Base-by-base conservation (phyloP, 495 filamentous ascomycete genomes). In the Talaromyces liani region DNA sequence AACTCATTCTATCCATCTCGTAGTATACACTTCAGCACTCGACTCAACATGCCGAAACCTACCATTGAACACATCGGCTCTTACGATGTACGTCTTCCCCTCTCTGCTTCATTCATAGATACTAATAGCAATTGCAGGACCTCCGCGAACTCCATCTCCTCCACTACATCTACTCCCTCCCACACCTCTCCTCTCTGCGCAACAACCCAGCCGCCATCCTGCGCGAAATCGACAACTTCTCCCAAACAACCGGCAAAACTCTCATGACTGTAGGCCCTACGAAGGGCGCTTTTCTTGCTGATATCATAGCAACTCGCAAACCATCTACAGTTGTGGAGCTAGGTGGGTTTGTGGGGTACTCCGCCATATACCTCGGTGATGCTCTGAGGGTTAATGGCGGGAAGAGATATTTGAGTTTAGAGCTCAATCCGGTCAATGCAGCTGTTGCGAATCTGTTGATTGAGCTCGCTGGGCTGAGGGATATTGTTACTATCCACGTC, bases 291-390 rank as follows among this genome's bases (percentile, higher is more conserved):
- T 83, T 91, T 24, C 81, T 93, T 18, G 78, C 77, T 0, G 75
- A 87, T 31, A 69, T 91, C 7, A 91, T 94, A 63, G 71, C 73
- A 10, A 75, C 87, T 62, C 68, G 80, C 56, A 88, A 87, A 69
- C 91, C 91, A 0, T 66, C 82, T 45, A 79, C 77, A 5, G 88
- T 92, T 79, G 83, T 94, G 56, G 91, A 95, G 71, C 82, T 93
- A 4, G 91, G 91, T 47, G 88, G 88, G 56, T 95, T 93, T 73
- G 78, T 92, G 33, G 91, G 91, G 51, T 94, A 93, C 76, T 91
- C 88, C 0, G 85, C 86, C 49, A 85, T 92, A 58, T 75, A 90
- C 6, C 91, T 91, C 66, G 87, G 82, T 31, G 79, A 84, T 12
- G 84, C 87, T 3, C 70, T 90, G 3, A 79, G 80, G 33, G 74